Evolutionary conservation across 495 filamentous ascomycete species (phyloP), one percentile per base, ranked within the genome.

Genomic region (Aeminium ludgeri): DNA sequence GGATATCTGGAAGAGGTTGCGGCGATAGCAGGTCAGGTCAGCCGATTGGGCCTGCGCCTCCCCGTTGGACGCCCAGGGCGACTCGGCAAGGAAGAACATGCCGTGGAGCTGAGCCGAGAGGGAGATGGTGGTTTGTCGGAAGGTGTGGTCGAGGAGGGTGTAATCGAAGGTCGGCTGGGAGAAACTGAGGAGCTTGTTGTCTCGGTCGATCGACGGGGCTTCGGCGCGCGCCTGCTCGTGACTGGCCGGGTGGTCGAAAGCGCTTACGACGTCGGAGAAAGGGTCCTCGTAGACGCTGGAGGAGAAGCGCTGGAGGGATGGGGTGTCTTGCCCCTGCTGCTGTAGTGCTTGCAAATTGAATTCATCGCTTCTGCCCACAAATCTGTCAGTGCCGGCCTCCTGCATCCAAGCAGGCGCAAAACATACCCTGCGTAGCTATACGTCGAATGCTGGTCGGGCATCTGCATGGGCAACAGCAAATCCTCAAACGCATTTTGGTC

Each of bases 1-100:
- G 0, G 81, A 80, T 35, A 86, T 86, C 57, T 91, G 83, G 61
- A 89, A 92, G 13, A 92, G 60, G 50, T 94, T 94, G 15, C 86
- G 69, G 29, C 86, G 78, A 53, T 94, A 94, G 60, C 86, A 94
- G 0, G 85, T 94, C 51, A 94, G 57, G 62, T 94, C 86, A 15
- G 79, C 73, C 1, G 84, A 80, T 6, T 78, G 65, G 30, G 69
- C 62, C 36, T 70, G 68, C 34, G 74, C 72, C 46, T 82, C 75
- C 40, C 68, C 70, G 23, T 70, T 65, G 30, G 70, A 68, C 18
- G 82, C 72, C 59, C 70, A 72, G 11, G 82, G 78, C 46, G 86
- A 63, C 62, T 94, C 86, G 36, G 86, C 85, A 5, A 94, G 71
- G 53, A 89, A 92, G 63, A 94, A 94, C 83, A 91, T 92, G 63